A percentile compares a stretch with the other conserved stretches of the same genome.
Evolutionary conservation across 2,329 filamentous ascomycete species (phyloP).

Genomic region (Helotiales sp.): DNA sequence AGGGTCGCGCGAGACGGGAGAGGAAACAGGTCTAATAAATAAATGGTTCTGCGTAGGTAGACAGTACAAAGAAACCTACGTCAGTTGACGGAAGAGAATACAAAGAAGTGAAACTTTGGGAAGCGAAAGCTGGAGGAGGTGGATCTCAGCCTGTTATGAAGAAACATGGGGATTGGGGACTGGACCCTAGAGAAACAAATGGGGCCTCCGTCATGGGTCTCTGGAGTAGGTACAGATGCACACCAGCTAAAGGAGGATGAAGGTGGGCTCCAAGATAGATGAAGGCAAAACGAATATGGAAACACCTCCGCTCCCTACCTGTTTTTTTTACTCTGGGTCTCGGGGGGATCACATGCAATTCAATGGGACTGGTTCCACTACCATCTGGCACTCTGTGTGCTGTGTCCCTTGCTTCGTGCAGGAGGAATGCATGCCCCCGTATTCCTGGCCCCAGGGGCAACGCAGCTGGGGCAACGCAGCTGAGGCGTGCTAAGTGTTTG

Average conservation of each 20-base stretch:
- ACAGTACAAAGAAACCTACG: conserved; percentile 13
- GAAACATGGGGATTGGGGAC: conserved; percentile 20
- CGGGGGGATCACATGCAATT: too few relatives aligned
- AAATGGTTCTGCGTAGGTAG: conserved; percentile 12
- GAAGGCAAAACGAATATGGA: conserved; percentile 31
- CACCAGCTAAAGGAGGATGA: conserved; percentile 2
- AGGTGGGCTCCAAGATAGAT: conserved; percentile 9
- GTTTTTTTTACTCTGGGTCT: too few relatives aligned
- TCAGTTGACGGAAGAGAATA: conserved; percentile 15
- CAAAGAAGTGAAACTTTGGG: conserved; percentile 7
- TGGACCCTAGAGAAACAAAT: neutral
- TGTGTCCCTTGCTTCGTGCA: neutral
- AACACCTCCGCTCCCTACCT: conserved; percentile 33
- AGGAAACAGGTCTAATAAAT: neutral
- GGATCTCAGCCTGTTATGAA: conserved; percentile 20
- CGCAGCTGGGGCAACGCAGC: neutral
- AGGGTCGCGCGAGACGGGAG: neutral
- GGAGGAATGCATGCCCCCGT: conserved; percentile 6
- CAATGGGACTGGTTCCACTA: too few relatives aligned
- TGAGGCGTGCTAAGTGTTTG: neutral
- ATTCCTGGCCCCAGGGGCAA: conserved; percentile 10
- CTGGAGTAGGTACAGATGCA: neutral
- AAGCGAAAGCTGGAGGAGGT: conserved; percentile 16
- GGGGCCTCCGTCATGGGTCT: neutral
- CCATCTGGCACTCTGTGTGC: too few relatives aligned